These are phyloP conservation scores for Magnusiomyces magnusii DNA, from an alignment of 1,139 yeast genomes.

Conservation along the genomic window DNA sequence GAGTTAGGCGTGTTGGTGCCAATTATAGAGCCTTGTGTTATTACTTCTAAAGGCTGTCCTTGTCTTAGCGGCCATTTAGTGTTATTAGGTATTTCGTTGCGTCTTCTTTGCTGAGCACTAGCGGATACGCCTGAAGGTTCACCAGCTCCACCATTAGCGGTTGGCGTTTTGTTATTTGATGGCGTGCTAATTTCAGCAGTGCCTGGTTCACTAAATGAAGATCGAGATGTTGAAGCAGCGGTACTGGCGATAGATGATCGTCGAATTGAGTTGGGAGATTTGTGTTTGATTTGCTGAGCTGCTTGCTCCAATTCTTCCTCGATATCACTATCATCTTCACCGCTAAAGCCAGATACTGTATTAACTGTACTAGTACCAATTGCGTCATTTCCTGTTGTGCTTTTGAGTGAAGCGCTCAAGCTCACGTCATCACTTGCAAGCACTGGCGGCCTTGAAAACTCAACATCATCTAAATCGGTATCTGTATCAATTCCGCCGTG, in stretches of 20 bases:
- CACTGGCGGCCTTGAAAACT: not conserved
- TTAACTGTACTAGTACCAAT: conserved; percentile 7
- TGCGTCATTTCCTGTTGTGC: conserved; percentile 8
- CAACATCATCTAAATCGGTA: conserved; percentile 12
- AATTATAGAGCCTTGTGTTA: not conserved
- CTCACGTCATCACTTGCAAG: not conserved
- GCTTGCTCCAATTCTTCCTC: conserved; percentile 33
- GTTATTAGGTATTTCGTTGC: not conserved
- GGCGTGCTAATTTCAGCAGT: not conserved
- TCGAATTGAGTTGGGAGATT: conserved; percentile 16
- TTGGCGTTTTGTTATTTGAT: conserved; percentile 15
- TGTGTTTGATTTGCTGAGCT: conserved; percentile 26
- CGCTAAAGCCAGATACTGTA: conserved; percentile 20
- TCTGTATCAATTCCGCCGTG: not conserved
- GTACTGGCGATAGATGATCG: conserved; percentile 1
- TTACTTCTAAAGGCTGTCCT: not conserved
- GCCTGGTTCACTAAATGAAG: conserved; percentile 16
- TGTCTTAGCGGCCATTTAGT: not conserved
- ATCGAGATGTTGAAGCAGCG: conserved; percentile 1
- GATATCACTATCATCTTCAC: conserved; percentile 35
- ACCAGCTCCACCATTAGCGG: conserved; percentile 13
- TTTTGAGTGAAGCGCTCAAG: not conserved
- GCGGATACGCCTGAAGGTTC: not conserved
- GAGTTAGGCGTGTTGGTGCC: not conserved
- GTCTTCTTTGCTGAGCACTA: not conserved